phyloP scores from a whole-genome alignment of 208 protist genomes.

The Trypanosoma scelopori region DNA sequence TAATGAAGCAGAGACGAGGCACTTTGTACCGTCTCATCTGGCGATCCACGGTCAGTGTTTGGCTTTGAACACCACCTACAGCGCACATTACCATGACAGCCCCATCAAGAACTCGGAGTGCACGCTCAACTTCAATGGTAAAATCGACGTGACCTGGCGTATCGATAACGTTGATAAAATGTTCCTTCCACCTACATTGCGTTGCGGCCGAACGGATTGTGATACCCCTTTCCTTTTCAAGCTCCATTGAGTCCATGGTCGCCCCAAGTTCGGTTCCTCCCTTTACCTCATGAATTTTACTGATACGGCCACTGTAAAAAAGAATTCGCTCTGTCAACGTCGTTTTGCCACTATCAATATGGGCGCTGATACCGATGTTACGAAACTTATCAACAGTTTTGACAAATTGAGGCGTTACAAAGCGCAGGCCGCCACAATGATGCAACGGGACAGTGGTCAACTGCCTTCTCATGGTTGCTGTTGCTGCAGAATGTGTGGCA shows the following conservation, averaged over 20 bases:
- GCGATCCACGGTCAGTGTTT: slow-evolving; percentile 98
- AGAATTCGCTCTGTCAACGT: slow-evolving; percentile 99
- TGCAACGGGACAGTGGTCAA: slow-evolving; percentile 27
- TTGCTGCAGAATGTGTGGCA: not conserved
- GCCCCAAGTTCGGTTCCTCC: slow-evolving; percentile 98
- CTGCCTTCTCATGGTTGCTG: slow-evolving; percentile 5
- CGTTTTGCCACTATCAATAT: slow-evolving; percentile 99
- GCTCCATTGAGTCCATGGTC: slow-evolving; percentile 99
- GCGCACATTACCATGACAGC: slow-evolving; percentile 97
- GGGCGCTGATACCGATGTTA: slow-evolving; percentile 98
- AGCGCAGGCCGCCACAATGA: slow-evolving; percentile 27
- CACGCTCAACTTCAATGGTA: slow-evolving; percentile 98
- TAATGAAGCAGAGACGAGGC: slow-evolving; percentile 98
- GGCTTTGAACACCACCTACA: slow-evolving; percentile 96
- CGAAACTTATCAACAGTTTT: slow-evolving; percentile 73
- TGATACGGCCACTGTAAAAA: slow-evolving; percentile 97
- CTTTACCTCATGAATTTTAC: slow-evolving; percentile 97
- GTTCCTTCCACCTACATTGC: slow-evolving; percentile 94
- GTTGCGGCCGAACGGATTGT: slow-evolving; percentile 99
- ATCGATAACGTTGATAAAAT: slow-evolving; percentile 99
- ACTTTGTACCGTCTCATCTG: slow-evolving; percentile 99
- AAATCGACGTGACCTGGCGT: slow-evolving; percentile 99
- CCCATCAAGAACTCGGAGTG: slow-evolving; percentile 98
- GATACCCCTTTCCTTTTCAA: slow-evolving; percentile 99
- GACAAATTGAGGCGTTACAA: slow-evolving; percentile 74